Conservation (phyloP, 768 basidiomycete species). For the Albatrellus ellisii region DNA sequence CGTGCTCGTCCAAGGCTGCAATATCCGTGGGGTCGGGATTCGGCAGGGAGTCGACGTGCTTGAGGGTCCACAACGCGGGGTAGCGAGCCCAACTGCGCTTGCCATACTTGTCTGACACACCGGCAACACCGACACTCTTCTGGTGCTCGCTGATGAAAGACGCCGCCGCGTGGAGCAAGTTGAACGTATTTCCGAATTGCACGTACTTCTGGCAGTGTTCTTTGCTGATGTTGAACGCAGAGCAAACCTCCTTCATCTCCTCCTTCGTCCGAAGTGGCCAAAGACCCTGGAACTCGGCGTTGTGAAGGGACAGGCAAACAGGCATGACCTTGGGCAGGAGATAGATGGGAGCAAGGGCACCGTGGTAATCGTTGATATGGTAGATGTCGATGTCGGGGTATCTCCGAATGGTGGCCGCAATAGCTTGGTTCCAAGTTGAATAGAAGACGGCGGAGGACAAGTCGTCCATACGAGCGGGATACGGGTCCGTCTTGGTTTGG, state of each 20-base stretch:
- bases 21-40: slow-evolving; percentile 95
- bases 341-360: slow-evolving; percentile 83
- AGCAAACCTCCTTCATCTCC: slow-evolving; percentile 97
- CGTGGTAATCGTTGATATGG: slow-evolving; percentile 93
- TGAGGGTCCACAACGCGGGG: slow-evolving; percentile 90
- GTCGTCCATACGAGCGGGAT: slow-evolving; percentile 96
- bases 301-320: slow-evolving; percentile 85
- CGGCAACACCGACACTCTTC: slow-evolving; percentile 86
- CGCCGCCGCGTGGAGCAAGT: slow-evolving; percentile 85
- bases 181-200: slow-evolving; percentile 97
- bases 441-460: slow-evolving; percentile 95
- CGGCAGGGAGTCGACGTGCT: slow-evolving; percentile 89
- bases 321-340: slow-evolving; percentile 89
- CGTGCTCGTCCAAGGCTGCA: slow-evolving; percentile 76
- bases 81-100: slow-evolving; percentile 96
- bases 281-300: slow-evolving; percentile 94
- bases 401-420: slow-evolving; percentile 82
- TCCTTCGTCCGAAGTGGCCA: slow-evolving; percentile 96
- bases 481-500: slow-evolving; percentile 91
- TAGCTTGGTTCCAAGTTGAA: slow-evolving; percentile 98
- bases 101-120: slow-evolving; percentile 96
- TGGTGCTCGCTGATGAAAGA: slow-evolving; percentile 89
- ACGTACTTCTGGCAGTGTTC: slow-evolving; percentile 94
- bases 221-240: slow-evolving; percentile 95
- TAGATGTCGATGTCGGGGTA: slow-evolving; percentile 85